phyloP scores from a whole-genome alignment of 305 asterid genomes.

The Withania somnifera region DNA sequence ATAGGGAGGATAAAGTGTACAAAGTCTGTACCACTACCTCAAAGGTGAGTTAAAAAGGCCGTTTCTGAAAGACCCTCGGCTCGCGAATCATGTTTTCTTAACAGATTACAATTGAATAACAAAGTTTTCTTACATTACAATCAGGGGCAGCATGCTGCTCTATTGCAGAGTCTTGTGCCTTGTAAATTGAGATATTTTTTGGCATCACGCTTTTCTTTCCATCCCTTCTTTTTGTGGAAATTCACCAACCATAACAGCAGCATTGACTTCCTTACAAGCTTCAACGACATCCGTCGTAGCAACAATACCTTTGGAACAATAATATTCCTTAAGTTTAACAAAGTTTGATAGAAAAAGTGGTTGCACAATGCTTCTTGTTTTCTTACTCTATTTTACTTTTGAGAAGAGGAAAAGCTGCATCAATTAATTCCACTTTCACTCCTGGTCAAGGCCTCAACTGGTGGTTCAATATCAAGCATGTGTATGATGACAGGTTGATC shows the following conservation, averaged over 20 bases:
- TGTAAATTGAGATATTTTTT: conserved; percentile 59
- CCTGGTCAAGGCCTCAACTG: conserved; percentile 48
- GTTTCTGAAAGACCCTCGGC: too few relatives aligned
- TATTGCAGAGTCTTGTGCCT: conserved; percentile 67
- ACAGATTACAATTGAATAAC: neutral
- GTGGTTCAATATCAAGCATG: conserved; percentile 67
- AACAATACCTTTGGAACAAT: conserved; percentile 38
- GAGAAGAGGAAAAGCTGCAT: conserved; percentile 78
- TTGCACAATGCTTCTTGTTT: neutral
- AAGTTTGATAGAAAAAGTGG: neutral
- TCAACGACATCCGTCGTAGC: conserved; percentile 60
- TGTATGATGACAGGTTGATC: conserved; percentile 78
- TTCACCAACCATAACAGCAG: conserved; percentile 70
- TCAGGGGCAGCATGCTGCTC: conserved; percentile 57
- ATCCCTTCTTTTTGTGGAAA: conserved; percentile 59
- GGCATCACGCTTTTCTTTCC: conserved; percentile 77
- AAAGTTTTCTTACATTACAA: conserved; percentile 46
- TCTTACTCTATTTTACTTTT: conserved; percentile 26
- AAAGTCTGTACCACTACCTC: too few relatives aligned
- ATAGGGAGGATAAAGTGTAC: too few relatives aligned
- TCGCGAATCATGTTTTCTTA: too few relatives aligned
- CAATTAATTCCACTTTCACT: conserved; percentile 63
- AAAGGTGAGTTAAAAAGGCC: too few relatives aligned
- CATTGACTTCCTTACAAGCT: conserved; percentile 50
- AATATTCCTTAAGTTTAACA: neutral